These are phyloP conservation scores for Helotiales sp. DNA, from an alignment of 2,329 filamentous ascomycete genomes.

Conservation along the genomic window DNA sequence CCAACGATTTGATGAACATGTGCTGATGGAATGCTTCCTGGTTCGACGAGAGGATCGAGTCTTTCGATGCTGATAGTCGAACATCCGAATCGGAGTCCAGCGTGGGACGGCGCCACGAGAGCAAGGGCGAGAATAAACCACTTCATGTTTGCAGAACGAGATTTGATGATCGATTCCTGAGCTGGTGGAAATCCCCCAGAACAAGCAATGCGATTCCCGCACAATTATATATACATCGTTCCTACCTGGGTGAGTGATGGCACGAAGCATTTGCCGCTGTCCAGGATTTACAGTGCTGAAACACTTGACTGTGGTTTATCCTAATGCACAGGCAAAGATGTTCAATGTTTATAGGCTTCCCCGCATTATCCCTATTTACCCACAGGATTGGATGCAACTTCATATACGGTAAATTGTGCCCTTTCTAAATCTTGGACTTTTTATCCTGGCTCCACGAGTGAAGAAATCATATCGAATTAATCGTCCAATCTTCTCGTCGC, in stretches of 20 bases:
- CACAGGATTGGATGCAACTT: constrained; percentile 4
- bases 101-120: constrained; percentile 17
- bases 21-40: constrained; percentile 17
- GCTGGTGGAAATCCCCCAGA: background rate
- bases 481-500: constrained; percentile 4
- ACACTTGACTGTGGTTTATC: constrained; percentile 9
- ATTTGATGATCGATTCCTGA: background rate
- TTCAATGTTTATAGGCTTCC: background rate
- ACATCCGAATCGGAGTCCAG: constrained; percentile 19
- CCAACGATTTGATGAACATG: constrained; percentile 15
- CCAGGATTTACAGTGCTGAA: background rate
- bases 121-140: constrained; percentile 11
- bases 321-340: background rate
- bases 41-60: constrained; percentile 17
- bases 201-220: background rate
- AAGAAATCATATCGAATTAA: background rate
- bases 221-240: background rate
- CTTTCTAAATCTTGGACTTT: background rate
- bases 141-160: constrained; percentile 14
- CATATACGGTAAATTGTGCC: background rate
- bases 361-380: constrained; percentile 2
- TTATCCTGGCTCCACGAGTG: background rate
- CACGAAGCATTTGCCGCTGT: constrained; percentile 3
- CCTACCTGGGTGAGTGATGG: background rate
- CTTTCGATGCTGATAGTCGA: constrained; percentile 17